phyloP scores from a whole-genome alignment of 257 asterid species.

The Cordia subcordata region DNA sequence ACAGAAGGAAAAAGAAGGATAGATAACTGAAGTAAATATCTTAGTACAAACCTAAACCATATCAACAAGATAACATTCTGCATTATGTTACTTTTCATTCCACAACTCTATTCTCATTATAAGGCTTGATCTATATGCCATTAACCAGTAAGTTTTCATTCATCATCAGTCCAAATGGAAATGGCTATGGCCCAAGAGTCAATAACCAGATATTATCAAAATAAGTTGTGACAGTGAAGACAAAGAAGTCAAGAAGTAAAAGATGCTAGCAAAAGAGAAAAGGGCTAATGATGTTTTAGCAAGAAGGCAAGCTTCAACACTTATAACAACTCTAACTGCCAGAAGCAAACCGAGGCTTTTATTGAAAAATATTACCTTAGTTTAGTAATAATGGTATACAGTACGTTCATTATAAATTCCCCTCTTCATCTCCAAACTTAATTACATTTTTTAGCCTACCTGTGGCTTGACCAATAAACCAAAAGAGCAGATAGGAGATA shows the following conservation, averaged over 20 bases:
- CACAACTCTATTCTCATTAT: no score
- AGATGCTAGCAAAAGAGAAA: slow-evolving; percentile 13
- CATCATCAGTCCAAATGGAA: no score
- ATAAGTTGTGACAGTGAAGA: slow-evolving; percentile 67
- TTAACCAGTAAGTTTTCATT: no score
- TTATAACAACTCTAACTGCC: slow-evolving; percentile 76
- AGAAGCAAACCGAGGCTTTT: slow-evolving; percentile 56
- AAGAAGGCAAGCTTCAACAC: slow-evolving; percentile 58
- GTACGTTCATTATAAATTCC: neutral
- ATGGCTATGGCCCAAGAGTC: no score
- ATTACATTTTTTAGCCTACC: slow-evolving; percentile 46
- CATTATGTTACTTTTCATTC: no score
- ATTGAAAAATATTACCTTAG: neutral
- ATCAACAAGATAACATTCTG: no score
- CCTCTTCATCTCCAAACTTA: neutral
- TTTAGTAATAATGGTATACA: no score
- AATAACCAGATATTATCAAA: slow-evolving; percentile 46
- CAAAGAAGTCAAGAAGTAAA: slow-evolving; percentile 25
- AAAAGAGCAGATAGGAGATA: slow-evolving; percentile 44
- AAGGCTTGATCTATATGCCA: no score
- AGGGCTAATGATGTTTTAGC: slow-evolving; percentile 28
- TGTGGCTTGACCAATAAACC: slow-evolving; percentile 49
- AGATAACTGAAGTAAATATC: no score
- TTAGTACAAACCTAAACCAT: no score
- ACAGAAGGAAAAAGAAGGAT: no score